A percentile compares a stretch with the other conserved stretches of the same genome.
phyloP scores from a whole-genome alignment of 2,329 filamentous ascomycete genomes.

The Epichloe coenophiala region DNA sequence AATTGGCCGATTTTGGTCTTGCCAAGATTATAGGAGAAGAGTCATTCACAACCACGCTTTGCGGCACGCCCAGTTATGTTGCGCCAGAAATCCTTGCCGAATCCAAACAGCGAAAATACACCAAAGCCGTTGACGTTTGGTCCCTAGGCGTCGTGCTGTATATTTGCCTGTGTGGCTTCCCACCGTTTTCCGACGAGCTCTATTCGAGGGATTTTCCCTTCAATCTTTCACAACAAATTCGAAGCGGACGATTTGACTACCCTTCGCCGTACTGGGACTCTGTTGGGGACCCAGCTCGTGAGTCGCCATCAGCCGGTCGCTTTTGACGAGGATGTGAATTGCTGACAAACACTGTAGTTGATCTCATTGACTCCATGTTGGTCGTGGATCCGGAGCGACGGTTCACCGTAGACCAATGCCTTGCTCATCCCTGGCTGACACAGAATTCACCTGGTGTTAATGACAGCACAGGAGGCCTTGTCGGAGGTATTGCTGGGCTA shows the following conservation, averaged over 20 bases:
- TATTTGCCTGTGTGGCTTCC: conserved; percentile 93
- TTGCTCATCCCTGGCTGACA: conserved; percentile 82
- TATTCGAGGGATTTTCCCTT: conserved; percentile 72
- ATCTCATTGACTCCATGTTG: conserved; percentile 91
- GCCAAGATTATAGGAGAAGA: conserved; percentile 98
- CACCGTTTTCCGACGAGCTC: conserved; percentile 91
- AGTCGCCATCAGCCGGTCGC: conserved; percentile 15
- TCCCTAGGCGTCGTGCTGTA: conserved; percentile 95
- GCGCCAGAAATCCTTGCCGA: conserved; percentile 89
- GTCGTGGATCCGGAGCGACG: conserved; percentile 73
- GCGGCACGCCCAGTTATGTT: conserved; percentile 94
- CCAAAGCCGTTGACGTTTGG: conserved; percentile 91
- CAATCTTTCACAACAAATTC: conserved; percentile 79
- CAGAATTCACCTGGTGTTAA: conserved; percentile 45
- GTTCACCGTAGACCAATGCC: conserved; percentile 79
- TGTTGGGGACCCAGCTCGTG: conserved; percentile 53
- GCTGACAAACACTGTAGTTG: conserved; percentile 29
- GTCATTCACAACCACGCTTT: conserved; percentile 91
- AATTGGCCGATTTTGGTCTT: conserved; percentile 90
- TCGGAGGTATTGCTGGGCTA: conserved; percentile 68
- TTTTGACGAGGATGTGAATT: not conserved
- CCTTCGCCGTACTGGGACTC: conserved; percentile 80
- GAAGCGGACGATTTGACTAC: conserved; percentile 79
- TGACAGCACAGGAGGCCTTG: conserved; percentile 86
- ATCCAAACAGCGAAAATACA: conserved; percentile 72